Evolutionary conservation across 164 flowering plant genomes (phyloP), one percentile per base, ranked within the genome.

Genomic region (Vitis rotundifolia): DNA sequence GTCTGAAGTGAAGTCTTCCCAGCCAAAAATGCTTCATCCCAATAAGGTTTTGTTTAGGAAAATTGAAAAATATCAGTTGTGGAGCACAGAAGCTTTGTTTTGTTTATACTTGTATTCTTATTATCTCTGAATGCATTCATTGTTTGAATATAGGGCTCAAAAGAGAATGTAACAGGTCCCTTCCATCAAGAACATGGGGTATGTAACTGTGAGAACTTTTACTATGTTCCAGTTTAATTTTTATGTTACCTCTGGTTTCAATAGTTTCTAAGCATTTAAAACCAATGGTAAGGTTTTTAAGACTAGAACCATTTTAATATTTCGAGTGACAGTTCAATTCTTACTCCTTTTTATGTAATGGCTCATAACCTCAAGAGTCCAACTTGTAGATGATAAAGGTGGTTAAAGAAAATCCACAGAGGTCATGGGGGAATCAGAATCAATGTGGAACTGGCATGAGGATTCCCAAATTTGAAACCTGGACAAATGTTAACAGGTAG

Each of bases 161-260:
- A 89, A 77, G 92, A 88, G 77, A 91, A 91, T 31, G 68, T 65
- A 62, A 63, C 73, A 67, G 77, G 68, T 67, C 50, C 74, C 28
- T 65, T 76, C 60, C 73, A 66, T 47, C 81, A 72, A 67, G 76
- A 73, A 61, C 64, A 70, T 64, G 73, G 67, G 84, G 89, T 82
- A 79, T 48, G 19, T 64, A 37, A 37, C 44, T 37, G 44, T 37
- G 44, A 37, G 7, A 37, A 37, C 44, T 37, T 37, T 3, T 37
- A 37, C 44, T 0, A 37, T 37, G 5, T 37, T 37, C 44, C 44
- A 37, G 44, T 37, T 37, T 37, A 37, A 37, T 37, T 37, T 37
- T 37, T 37, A 37, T 37, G 44, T 37, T 22, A 12, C 16, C 22
- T 53, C 56, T 13, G n/a, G 8, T 13, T 44, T 48, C 18, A 2